Evolutionary conservation across 192 early-diverging fungal genomes (phyloP).

Genomic region (Lobosporangium transversale): DNA sequence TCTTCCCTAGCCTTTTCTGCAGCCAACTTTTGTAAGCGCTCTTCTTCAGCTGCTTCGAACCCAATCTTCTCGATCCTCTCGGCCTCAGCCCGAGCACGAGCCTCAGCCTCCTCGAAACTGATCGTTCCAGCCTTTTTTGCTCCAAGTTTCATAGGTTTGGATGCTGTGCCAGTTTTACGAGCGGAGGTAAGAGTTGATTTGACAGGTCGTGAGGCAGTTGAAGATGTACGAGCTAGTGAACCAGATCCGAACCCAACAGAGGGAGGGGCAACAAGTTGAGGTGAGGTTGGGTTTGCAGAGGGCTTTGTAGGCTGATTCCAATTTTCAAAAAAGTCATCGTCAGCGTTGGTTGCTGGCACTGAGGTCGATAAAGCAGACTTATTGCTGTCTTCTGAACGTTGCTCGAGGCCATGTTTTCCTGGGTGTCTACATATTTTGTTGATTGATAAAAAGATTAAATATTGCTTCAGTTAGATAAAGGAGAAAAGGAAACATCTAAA

Average conservation of each 20-base stretch:
- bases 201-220: constrained; percentile 30
- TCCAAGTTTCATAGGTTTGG: constrained; percentile 68
- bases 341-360: constrained; percentile 4
- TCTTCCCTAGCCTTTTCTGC: constrained; percentile 83
- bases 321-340: constrained; percentile 45
- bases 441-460: neutral
- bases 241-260: constrained; percentile 25
- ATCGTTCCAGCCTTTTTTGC: constrained; percentile 85
- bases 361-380: constrained; percentile 13
- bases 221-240: constrained; percentile 11
- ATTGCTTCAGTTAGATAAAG: neutral
- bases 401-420: constrained; percentile 27
- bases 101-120: constrained; percentile 93
- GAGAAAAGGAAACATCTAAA: constrained; percentile 2
- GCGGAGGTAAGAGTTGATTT: constrained; percentile 57
- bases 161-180: constrained; percentile 37
- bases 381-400: constrained; percentile 17
- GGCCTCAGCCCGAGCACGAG: constrained; percentile 36
- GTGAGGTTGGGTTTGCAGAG: constrained; percentile 5
- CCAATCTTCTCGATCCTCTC: constrained; percentile 47
- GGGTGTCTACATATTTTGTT: constrained; percentile 16
- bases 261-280: constrained; percentile 10
- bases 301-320: constrained; percentile 49
- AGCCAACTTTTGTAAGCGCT: constrained; percentile 33
- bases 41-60: constrained; percentile 47